Evolutionary conservation across 202 grass and related monocot genomes (phyloP), one percentile per base, ranked within the genome.

Genomic region (Alloteropsis angusta): DNA sequence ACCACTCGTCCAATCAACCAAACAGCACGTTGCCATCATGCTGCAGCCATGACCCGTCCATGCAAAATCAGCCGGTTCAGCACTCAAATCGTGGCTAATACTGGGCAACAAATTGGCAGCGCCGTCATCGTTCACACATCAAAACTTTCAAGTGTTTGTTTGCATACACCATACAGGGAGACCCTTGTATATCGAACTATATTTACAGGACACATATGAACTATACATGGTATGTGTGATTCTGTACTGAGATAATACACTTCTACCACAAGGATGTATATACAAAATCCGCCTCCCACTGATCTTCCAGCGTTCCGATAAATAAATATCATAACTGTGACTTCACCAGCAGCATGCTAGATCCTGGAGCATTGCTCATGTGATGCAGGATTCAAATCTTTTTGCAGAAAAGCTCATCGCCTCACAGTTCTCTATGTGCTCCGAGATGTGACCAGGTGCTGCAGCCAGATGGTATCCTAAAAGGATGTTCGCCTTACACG

Each of bases 191-290:
- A 79, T 43, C 57, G 42, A 38, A 47, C 53, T 80, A 4, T 62
- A 82, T 85, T 85, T 85, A 78, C 82, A 82, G 25, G 15, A 19
- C 14, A 59, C 28, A 30, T 30, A 30, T 30, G 28, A 11, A 42
- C 45, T 46, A 54, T 49, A 85, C 79, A 79, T 32, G 19, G 19
- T 58, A 1, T 44, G 7, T 74, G 72, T 25, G 21, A 85, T 66
- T 72, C 30, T 84, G 43, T 60, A 82, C 52, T 34, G 14, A 23
- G 36, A 49, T 17, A 42, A 57, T 60, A 55, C 53, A 55, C 38
- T 58, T n/a, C 34, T 47, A 5, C 5, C 13, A 65, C 46, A 16
- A 52, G 55, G 17, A 21, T n/a, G 59, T 73, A 70, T 65, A 41
- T 73, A 48, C 49, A 58, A 52, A 48, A 73, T 30, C 17, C 9